Evolutionary conservation across 139 green algal genomes (phyloP).

Genomic region (Picochlorum sp.): DNA sequence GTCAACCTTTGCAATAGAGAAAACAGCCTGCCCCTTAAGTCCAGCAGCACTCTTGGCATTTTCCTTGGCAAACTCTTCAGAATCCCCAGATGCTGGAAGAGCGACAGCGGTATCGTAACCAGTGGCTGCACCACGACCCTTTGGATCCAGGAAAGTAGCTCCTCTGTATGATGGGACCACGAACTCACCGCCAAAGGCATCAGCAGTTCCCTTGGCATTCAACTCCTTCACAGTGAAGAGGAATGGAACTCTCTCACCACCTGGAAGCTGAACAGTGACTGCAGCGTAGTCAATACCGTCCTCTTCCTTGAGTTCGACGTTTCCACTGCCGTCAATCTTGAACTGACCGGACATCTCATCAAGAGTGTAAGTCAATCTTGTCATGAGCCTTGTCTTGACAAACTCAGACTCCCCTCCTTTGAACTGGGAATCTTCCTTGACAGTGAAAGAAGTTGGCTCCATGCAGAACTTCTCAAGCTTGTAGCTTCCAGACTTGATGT

Average conservation of each 20-base stretch:
- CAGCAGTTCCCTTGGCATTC: slow-evolving; percentile 57
- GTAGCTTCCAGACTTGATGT: slow-evolving; percentile 88
- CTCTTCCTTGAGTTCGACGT: slow-evolving; percentile 86
- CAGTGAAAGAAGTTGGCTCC: slow-evolving; percentile 92
- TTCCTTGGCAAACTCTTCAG: slow-evolving; percentile 87
- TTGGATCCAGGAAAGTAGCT: slow-evolving; percentile 98
- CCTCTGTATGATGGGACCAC: slow-evolving; percentile 97
- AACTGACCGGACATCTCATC: slow-evolving; percentile 82
- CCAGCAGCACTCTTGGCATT: slow-evolving; percentile 84
- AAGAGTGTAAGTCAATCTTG: slow-evolving; percentile 97
- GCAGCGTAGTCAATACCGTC: slow-evolving; percentile 98
- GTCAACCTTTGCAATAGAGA: slow-evolving; percentile 92
- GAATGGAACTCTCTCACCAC: slow-evolving; percentile 98
- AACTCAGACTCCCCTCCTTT: slow-evolving; percentile 83
- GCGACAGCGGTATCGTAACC: slow-evolving; percentile 96
- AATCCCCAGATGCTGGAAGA: slow-evolving; percentile 64
- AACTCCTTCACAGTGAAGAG: slow-evolving; percentile 99
- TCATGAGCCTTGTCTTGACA: slow-evolving; percentile 98
- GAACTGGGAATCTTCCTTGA: slow-evolving; percentile 84
- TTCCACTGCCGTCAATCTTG: slow-evolving; percentile 76
- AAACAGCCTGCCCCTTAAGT: slow-evolving; percentile 82
- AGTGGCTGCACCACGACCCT: slow-evolving; percentile 91
- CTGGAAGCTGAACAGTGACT: slow-evolving; percentile 94
- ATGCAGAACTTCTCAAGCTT: slow-evolving; percentile 94
- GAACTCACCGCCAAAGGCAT: slow-evolving; percentile 94